These are phyloP conservation scores for Solanum phureja DNA, from an alignment of 257 asterid species.

Conservation along the genomic window DNA sequence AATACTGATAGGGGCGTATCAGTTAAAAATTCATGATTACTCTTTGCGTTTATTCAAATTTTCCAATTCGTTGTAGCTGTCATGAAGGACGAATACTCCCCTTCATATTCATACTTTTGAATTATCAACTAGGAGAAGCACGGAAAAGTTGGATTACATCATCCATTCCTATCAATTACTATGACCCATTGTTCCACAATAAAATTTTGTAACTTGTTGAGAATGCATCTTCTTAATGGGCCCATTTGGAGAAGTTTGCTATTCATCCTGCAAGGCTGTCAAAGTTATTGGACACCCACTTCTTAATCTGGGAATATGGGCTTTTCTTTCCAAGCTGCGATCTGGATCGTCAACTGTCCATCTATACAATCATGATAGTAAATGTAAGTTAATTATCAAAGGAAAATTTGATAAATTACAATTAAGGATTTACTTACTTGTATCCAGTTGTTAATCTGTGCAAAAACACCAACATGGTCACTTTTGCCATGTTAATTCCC, in stretches of 20 bases:
- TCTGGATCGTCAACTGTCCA: constrained; percentile 55
- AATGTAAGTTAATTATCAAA: neutral
- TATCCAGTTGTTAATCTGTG: constrained; percentile 41
- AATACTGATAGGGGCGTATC: neutral
- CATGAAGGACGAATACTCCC: neutral
- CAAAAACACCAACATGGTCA: constrained; percentile 43
- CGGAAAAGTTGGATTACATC: neutral
- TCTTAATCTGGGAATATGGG: constrained; percentile 45
- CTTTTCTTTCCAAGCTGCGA: constrained; percentile 37
- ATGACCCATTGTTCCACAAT: neutral
- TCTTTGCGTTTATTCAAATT: neutral
- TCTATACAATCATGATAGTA: constrained; percentile 11
- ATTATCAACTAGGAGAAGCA: neutral
- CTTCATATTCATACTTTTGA: neutral
- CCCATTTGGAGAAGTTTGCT: neutral
- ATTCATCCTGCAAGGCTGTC: constrained; percentile 5
- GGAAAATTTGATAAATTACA: neutral
- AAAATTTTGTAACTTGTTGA: neutral
- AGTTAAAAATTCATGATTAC: neutral
- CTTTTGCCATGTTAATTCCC: constrained; percentile 60
- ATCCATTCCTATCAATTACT: neutral
- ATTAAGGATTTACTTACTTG: constrained; percentile 20
- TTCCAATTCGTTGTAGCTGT: neutral
- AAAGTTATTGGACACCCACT: constrained; percentile 59
- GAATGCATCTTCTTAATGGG: neutral